A percentile compares a stretch with the other conserved stretches of the same genome.
Conservation (phyloP, 2,329 filamentous ascomycete species). For the Dactylonectria estremocensis region DNA sequence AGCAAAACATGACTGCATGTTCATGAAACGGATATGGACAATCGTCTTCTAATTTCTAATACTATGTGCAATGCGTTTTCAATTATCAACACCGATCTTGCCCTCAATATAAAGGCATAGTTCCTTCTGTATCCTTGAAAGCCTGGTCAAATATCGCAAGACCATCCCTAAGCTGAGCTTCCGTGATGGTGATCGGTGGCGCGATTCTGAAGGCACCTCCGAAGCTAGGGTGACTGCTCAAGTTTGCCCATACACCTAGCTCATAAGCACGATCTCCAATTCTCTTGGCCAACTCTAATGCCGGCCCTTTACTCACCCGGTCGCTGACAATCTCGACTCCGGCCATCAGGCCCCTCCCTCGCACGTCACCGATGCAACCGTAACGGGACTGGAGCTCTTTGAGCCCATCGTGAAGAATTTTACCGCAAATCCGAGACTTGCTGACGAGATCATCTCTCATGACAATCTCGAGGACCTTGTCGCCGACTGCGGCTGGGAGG, state of each 20-base stretch:
- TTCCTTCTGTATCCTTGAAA: slow-evolving; percentile 21
- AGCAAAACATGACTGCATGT: not conserved
- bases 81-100: not conserved
- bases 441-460: slow-evolving; percentile 67
- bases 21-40: not conserved
- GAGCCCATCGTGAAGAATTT: slow-evolving; percentile 64
- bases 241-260: slow-evolving; percentile 70
- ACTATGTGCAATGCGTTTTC: not conserved
- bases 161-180: slow-evolving; percentile 65
- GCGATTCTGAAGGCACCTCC: slow-evolving; percentile 72
- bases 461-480: slow-evolving; percentile 75
- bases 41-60: not conserved
- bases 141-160: slow-evolving; percentile 70
- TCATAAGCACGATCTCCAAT: slow-evolving; percentile 65
- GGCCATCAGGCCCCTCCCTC: slow-evolving; percentile 71
- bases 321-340: slow-evolving; percentile 72
- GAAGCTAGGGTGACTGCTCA: slow-evolving; percentile 68
- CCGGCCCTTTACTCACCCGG: slow-evolving; percentile 62
- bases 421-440: slow-evolving; percentile 61
- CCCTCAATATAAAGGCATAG: slow-evolving; percentile 19
- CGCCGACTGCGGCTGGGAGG: slow-evolving; percentile 71
- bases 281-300: slow-evolving; percentile 61
- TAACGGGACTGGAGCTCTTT: slow-evolving; percentile 64
- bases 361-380: slow-evolving; percentile 74
- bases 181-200: slow-evolving; percentile 71